Evolutionary conservation across 2,329 filamentous ascomycete species (phyloP), one percentile per base, ranked within the genome.

Genomic region (Alternaria solani): DNA sequence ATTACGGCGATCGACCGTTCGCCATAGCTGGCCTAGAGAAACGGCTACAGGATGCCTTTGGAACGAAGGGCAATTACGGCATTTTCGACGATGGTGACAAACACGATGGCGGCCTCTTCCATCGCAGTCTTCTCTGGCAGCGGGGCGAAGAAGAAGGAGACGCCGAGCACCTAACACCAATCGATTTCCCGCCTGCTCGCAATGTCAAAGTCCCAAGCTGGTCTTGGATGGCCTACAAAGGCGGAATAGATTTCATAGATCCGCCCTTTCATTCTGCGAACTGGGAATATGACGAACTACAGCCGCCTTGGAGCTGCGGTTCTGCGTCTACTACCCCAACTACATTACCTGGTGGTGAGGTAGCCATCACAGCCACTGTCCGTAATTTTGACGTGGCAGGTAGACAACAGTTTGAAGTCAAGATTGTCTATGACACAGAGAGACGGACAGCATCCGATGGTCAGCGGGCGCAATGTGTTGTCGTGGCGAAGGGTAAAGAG

Each of bases 1-100:
- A 18, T 1, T 23, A 48, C 0, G 20, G 38, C 1, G 78, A 80
- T 44, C 68, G 76, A 0, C 72, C 77, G 0, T 30, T 75, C 1
- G 77, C 76, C 0, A 75, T 80, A 0, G 62, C 59, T 1, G 78
- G 76, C 0, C 64, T 81, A 0, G 68, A 79, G 42, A 68, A 68
- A 8, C 67, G 75, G 0, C 57, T 80, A 1, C 49, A 70, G 1
- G 23, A 23, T 0, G 63, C 65, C 0, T 66, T 79, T 4, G 36
- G 67, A 68, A 0, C 55, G 47, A 5, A 78, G 75, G 2, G 73
- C 66, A 0, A 77, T 65, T 39, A 30, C 11, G 78, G 79, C 0
- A 53, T 80, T 2, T 77, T 81, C 30, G 69, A 77, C 23, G 59
- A 63, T 25, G 57, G 57, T 1, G 56, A 59, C 2, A 30, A 47